Evolutionary conservation across 805 yeast genomes (phyloP).

Genomic region (Kodamaea sagamina): DNA sequence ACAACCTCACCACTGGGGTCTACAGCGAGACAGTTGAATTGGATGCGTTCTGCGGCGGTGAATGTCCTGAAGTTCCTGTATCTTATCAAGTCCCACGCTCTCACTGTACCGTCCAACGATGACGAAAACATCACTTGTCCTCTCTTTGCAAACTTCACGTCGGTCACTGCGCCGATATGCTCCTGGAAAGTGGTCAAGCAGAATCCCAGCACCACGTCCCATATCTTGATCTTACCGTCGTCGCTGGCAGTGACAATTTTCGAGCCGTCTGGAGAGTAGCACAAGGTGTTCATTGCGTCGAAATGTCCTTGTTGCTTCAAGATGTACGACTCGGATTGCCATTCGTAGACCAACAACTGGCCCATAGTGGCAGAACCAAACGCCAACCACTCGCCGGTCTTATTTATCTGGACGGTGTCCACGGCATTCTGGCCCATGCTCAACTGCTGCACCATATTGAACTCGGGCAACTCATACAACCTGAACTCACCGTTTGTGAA

Average conservation of each 20-base stretch:
- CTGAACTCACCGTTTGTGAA: constrained; percentile 89
- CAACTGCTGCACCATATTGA: constrained; percentile 78
- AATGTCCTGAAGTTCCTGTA: constrained; percentile 93
- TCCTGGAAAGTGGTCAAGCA: constrained; percentile 90
- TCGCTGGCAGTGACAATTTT: constrained; percentile 91
- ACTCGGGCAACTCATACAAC: constrained; percentile 81
- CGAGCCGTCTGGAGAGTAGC: constrained; percentile 94
- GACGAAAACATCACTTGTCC: constrained; percentile 92
- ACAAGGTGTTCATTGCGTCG: constrained; percentile 79
- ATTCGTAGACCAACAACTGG: constrained; percentile 94
- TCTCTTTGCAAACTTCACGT: constrained; percentile 79
- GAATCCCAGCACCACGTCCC: constrained; percentile 94
- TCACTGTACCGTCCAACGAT: constrained; percentile 92
- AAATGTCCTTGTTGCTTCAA: constrained; percentile 97
- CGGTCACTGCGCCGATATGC: constrained; percentile 86
- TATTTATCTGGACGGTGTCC: constrained; percentile 76
- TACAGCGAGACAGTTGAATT: constrained; percentile 85
- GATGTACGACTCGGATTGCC: constrained; percentile 97
- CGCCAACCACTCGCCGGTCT: constrained; percentile 94
- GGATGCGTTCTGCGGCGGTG: constrained; percentile 86
- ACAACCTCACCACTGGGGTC: constrained; percentile 98
- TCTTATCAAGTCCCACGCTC: constrained; percentile 95
- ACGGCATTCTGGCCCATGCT: constrained; percentile 91
- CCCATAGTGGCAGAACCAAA: constrained; percentile 90
- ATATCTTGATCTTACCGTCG: constrained; percentile 94